These are phyloP conservation scores for Populus davidiana DNA, from an alignment of 345 rosid species.

Conservation along the genomic window DNA sequence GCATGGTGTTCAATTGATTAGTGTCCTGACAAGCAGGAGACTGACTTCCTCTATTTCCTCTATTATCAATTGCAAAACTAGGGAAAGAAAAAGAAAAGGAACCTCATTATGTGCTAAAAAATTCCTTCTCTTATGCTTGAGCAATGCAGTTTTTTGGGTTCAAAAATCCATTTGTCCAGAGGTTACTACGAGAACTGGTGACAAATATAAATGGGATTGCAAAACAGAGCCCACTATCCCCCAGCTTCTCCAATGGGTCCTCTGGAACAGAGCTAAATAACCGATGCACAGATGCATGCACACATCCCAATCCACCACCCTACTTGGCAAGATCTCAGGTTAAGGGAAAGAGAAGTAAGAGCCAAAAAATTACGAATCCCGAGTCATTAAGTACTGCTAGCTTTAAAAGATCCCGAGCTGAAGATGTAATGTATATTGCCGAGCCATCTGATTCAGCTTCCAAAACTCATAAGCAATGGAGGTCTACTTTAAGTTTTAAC, in stretches of 20 bases:
- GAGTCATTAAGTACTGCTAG: slow-evolving; percentile 22
- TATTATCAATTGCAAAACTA: background rate
- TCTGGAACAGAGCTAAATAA: slow-evolving; percentile 28
- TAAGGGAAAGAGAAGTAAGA: slow-evolving; percentile 60
- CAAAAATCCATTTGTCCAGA: slow-evolving; percentile 68
- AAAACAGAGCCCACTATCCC: slow-evolving; percentile 32
- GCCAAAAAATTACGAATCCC: slow-evolving; percentile 23
- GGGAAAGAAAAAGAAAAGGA: background rate
- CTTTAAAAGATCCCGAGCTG: slow-evolving; percentile 42
- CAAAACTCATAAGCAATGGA: slow-evolving; percentile 21
- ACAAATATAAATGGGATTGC: slow-evolving; percentile 53
- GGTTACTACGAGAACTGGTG: slow-evolving; percentile 80
- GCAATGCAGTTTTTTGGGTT: slow-evolving; percentile 83
- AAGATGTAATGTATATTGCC: slow-evolving; percentile 7
- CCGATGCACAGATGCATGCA: slow-evolving; percentile 18
- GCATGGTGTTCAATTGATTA: background rate
- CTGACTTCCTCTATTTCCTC: slow-evolving; percentile 1
- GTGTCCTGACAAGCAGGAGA: background rate
- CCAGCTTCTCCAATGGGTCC: slow-evolving; percentile 42
- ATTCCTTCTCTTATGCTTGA: slow-evolving; percentile 13
- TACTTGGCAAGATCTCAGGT: slow-evolving; percentile 33
- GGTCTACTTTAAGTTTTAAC: slow-evolving; percentile 21
- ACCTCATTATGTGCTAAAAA: slow-evolving; percentile 8
- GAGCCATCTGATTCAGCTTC: slow-evolving; percentile 19
- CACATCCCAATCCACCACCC: slow-evolving; percentile 40